phyloP scores from a whole-genome alignment of 495 filamentous ascomycete species.

The Lophiotrema nucula region DNA sequence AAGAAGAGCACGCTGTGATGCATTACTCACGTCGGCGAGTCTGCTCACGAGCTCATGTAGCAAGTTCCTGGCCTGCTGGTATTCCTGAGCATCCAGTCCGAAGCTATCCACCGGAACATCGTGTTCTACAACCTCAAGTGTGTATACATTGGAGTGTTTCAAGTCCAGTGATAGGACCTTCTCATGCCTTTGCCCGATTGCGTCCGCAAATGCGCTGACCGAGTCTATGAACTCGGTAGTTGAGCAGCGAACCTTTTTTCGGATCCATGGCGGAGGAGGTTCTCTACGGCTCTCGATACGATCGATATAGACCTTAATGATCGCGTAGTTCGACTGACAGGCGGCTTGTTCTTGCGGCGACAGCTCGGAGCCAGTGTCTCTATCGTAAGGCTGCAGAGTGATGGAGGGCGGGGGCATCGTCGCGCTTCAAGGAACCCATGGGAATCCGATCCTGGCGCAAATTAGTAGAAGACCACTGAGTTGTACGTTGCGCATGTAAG shows the following conservation, averaged over 20 bases:
- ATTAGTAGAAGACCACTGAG: too few species aligned
- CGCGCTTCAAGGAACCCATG: not conserved
- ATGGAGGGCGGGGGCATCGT: not conserved
- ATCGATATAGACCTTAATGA: constrained; percentile 10
- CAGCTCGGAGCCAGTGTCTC: constrained; percentile 1
- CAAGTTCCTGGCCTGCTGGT: constrained; percentile 1
- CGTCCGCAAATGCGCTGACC: not conserved
- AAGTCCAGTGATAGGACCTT: not conserved
- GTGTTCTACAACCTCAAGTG: not conserved
- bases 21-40: not conserved
- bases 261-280: not conserved
- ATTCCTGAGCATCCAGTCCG: not conserved
- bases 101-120: not conserved
- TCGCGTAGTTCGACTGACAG: not conserved
- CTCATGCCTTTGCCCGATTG: not conserved
- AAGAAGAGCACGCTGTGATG: not conserved
- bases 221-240: constrained; percentile 1
- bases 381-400: constrained; percentile 5
- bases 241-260: constrained; percentile 5
- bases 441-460: too few species aligned
- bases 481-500: too few species aligned
- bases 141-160: not conserved
- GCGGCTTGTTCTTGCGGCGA: not conserved
- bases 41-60: constrained; percentile 12
- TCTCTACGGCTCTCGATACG: not conserved